Evolutionary conservation across 495 filamentous ascomycete species (phyloP), one percentile per base, ranked within the genome.

Genomic region (Hyaloscypha variabilis): DNA sequence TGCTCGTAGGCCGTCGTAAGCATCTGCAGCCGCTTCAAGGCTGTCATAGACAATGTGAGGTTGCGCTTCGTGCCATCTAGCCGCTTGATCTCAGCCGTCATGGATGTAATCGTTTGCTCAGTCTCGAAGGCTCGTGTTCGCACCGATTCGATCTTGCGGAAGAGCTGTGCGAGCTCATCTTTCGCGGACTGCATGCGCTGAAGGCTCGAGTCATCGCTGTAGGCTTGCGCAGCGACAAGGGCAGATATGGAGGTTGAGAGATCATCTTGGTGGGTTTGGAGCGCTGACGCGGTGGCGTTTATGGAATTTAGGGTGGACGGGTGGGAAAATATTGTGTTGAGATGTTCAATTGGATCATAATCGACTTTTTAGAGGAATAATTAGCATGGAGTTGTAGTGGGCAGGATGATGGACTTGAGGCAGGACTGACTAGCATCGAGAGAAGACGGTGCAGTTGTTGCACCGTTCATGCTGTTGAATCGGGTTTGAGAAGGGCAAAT

Each of bases 71-170:
- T 97, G 76, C 90, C 90, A 77, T 99, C 95, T 65, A 99, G 82
- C 70, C 94, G 88, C 78, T 99, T 99, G 77, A 99, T 99, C 73
- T 99, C 96, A 62, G 95, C 94, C 54, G 95, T 99, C 95, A 99
- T 99, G 65, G 94, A 92, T 63, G 94, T 97, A 75, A 99, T 99
- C 50, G 93, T 87, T 71, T 92, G 90, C 78, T 99, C 96, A 13
- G 95, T 97, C 82, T 92, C 88, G 69, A 93, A 84, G 24, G 95
- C 95, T 65, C 94, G 86, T 73, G 89, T 90, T 66, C 96, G 90
- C 28, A 99, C 95, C 67, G 86, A 90, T 77, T 98, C 95, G 75
- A 99, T 97, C 79, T 95, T 97, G 72, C 89, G 89, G 82, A 99
- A 96, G 52, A 99, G 85, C 62, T 90, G 87, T 8, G 89, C 88